A percentile compares a stretch with the other conserved stretches of the same genome.
phyloP scores from a whole-genome alignment of 306 rosid species.

The Lathyrus sativus region DNA sequence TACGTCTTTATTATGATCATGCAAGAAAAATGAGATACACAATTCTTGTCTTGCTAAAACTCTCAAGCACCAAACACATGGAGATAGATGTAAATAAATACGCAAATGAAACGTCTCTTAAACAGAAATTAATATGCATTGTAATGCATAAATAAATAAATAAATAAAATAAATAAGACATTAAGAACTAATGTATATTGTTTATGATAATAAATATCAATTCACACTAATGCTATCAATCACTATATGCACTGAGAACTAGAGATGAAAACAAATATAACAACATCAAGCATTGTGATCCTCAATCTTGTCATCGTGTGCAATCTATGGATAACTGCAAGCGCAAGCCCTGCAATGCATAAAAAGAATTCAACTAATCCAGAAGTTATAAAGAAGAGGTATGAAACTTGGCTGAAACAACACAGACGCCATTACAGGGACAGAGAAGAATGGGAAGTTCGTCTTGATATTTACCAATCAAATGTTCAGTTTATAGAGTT shows the following conservation, averaged over 20 bases:
- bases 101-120: slow-evolving; percentile 18
- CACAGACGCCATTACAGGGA: slow-evolving; percentile 42
- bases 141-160: slow-evolving; percentile 31
- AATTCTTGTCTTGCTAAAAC: slow-evolving; percentile 44
- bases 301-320: slow-evolving; percentile 31
- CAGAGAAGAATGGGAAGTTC: slow-evolving; percentile 52
- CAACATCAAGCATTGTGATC: slow-evolving; percentile 32
- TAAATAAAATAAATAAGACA: slow-evolving; percentile 36
- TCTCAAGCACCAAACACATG: slow-evolving; percentile 48
- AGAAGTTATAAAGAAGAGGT: slow-evolving; percentile 48
- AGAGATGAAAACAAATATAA: slow-evolving; percentile 47
- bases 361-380: slow-evolving; percentile 26
- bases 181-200: slow-evolving; percentile 2
- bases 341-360: slow-evolving; percentile 31
- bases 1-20: slow-evolving; percentile 28
- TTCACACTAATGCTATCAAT: slow-evolving; percentile 1
- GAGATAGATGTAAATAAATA: slow-evolving; percentile 24
- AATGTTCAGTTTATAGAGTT: slow-evolving; percentile 54
- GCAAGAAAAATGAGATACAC: slow-evolving; percentile 31
- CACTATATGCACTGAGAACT: slow-evolving; percentile 20
- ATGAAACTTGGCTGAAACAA: slow-evolving; percentile 52
- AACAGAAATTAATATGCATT: slow-evolving; percentile 29
- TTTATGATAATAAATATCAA: slow-evolving; percentile 20
- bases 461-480: slow-evolving; percentile 58
- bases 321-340: slow-evolving; percentile 44